Evolutionary conservation across 441 rosid species (phyloP), one percentile per base, ranked within the genome.

Genomic region (Gossypium laxum): DNA sequence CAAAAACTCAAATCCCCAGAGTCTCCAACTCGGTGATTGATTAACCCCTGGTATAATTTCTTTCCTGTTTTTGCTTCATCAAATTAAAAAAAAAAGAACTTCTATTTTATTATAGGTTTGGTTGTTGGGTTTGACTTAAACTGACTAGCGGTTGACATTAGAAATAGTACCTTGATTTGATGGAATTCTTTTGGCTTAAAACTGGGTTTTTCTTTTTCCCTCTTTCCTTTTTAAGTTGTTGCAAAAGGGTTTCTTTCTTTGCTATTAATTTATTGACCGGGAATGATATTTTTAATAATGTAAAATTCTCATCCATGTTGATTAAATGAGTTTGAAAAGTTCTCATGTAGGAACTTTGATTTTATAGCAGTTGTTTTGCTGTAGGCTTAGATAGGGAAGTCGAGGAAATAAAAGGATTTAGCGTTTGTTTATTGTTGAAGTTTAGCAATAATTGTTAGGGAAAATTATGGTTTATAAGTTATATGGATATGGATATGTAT

Each of bases 111-210:
- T n/a, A 14, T n/a, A 28, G 38, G 8, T 26, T 66, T 66, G 41
- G 21, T 47, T 67, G 58, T 34, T 14, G 22, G 15, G 28, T 48
- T 67, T 50, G 24, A 26, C 58, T 48, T 67, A 10, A 50, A 67
- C 41, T 48, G 4, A 24, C 70, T 48, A 24, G 57, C 15, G 26
- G 11, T 47, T 24, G 15, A 48, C 43, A 48, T 48, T 26, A 8
- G 58, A 67, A 38, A 12, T 67, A 67, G 26, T 67, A 50, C 47
- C 45, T 24, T 67, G 58, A 48, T 50, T 67, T 50, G 59, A 50
- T 50, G 15, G 45, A 67, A 28, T 15, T 67, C 14, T 3, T 26
- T 28, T 50, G 45, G 45, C 47, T 67, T 67, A 67, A 50, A 50
- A 15, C 1, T 67, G 24, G 41, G 26, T 17, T 62, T 17, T 14